phyloP scores from a whole-genome alignment of 176 grass and related monocot species.

The Saccharum officinarum region DNA sequence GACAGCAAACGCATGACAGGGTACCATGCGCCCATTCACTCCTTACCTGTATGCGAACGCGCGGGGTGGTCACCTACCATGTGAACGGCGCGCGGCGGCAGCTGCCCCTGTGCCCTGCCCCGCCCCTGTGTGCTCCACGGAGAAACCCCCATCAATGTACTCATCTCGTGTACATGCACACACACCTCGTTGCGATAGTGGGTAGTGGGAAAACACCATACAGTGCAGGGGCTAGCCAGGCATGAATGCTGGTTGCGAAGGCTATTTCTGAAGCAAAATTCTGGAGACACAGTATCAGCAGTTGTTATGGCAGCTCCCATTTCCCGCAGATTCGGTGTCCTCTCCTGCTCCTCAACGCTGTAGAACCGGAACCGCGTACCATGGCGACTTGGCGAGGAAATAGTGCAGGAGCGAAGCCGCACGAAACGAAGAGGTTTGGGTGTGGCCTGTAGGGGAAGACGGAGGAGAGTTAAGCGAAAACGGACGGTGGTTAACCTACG shows the following conservation, averaged over 20 bases:
- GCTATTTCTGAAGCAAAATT: too few species aligned
- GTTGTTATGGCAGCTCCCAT: background rate
- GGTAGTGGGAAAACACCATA: too few species aligned
- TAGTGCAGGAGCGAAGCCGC: background rate
- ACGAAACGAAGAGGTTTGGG: too few species aligned
- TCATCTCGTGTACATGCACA: background rate
- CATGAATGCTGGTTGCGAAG: background rate
- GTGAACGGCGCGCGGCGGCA: background rate
- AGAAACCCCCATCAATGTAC: conserved; percentile 19
- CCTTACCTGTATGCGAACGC: background rate
- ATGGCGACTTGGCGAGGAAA: background rate
- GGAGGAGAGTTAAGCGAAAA: background rate
- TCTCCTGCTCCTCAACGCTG: background rate
- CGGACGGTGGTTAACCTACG: conserved; percentile 7
- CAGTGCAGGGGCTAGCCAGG: background rate
- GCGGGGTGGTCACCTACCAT: conserved; percentile 23
- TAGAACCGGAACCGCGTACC: background rate
- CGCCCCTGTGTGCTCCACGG: background rate
- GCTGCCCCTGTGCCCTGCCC: background rate
- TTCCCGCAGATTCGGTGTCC: too few species aligned
- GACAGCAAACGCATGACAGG: conserved; percentile 6
- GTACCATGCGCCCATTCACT: background rate
- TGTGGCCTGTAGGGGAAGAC: too few species aligned
- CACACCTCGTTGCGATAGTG: background rate
- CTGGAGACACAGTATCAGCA: background rate